Conservation (phyloP, 805 yeast species). For the Myxozyma mucilagina region DNA sequence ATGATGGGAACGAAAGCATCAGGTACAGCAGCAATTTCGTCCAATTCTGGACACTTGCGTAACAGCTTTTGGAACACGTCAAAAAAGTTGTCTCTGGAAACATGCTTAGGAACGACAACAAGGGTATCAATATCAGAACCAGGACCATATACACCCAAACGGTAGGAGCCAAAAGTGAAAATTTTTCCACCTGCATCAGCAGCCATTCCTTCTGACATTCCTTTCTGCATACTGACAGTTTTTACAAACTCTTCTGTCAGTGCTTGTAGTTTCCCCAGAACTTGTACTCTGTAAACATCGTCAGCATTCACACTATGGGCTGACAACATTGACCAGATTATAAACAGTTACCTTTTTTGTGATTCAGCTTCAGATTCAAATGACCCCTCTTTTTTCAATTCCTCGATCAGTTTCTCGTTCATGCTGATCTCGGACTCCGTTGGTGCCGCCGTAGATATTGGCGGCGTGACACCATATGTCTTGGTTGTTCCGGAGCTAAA, state of each 20-base stretch:
- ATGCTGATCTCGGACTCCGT: conserved; percentile 73
- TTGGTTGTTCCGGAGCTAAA: conserved; percentile 13
- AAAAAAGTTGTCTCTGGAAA: conserved; percentile 85
- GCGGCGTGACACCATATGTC: conserved; percentile 70
- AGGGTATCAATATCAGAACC: conserved; percentile 97
- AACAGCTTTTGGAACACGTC: conserved; percentile 71
- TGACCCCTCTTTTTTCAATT: conserved; percentile 78
- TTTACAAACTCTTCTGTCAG: conserved; percentile 80
- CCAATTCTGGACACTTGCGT: conserved; percentile 73
- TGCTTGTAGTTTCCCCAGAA: conserved; percentile 67
- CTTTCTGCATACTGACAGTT: conserved; percentile 72
- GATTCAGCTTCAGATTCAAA: conserved; percentile 88
- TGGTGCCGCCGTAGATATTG: conserved; percentile 83
- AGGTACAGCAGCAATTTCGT: conserved; percentile 89
- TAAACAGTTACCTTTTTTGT: conserved; percentile 46
- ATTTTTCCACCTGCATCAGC: conserved; percentile 95
- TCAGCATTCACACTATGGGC: not conserved
- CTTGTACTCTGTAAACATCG: conserved; percentile 59
- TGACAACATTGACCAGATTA: not conserved
- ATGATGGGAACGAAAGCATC: conserved; percentile 98
- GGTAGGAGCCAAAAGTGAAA: conserved; percentile 92
- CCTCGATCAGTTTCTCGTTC: conserved; percentile 75
- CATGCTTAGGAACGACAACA: conserved; percentile 97
- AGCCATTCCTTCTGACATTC: conserved; percentile 98
- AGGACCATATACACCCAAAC: conserved; percentile 96